A percentile compares a stretch with the other conserved stretches of the same genome.
Evolutionary conservation across 208 protist genomes (phyloP).

Genomic region (Plasmodiophora brassicae): DNA sequence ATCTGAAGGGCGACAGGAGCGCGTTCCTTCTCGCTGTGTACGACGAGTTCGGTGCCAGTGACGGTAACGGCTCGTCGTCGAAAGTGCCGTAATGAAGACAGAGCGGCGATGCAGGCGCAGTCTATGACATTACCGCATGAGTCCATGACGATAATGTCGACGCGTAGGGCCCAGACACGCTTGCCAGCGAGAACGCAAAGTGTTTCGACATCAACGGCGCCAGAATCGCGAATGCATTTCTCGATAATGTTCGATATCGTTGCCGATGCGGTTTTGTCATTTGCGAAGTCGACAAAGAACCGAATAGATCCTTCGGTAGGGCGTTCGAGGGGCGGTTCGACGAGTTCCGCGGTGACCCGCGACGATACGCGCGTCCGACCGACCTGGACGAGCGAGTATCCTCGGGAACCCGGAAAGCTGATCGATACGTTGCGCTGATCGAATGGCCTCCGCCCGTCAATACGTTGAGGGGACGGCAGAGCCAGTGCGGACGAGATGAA

Average conservation of each 20-base stretch:
- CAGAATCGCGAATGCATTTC: slow-evolving; percentile 28
- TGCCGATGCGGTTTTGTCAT: neutral
- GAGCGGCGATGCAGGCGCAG: neutral
- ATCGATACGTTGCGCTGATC: neutral
- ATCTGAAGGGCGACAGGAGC: neutral
- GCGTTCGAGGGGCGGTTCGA: neutral
- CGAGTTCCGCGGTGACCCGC: neutral
- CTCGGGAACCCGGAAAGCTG: neutral
- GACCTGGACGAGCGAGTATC: neutral
- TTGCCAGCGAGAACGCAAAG: slow-evolving; percentile 7
- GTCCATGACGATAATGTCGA: slow-evolving; percentile 20
- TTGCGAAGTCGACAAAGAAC: neutral
- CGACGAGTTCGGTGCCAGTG: neutral
- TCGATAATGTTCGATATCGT: slow-evolving; percentile 13
- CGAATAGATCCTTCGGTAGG: slow-evolving; percentile 1
- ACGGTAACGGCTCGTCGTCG: slow-evolving; percentile 10
- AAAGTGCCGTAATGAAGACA: slow-evolving; percentile 20
- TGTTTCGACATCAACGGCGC: slow-evolving; percentile 33
- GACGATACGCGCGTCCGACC: slow-evolving; percentile 17
- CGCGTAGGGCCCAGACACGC: neutral
- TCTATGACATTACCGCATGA: slow-evolving; percentile 10
- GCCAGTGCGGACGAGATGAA: neutral
- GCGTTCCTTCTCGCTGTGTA: slow-evolving; percentile 5
- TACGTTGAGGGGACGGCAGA: neutral
- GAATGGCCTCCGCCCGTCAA: slow-evolving; percentile 19